A percentile compares a stretch with the other conserved stretches of the same genome.
Evolutionary conservation across 345 rosid genomes (phyloP).

Genomic region (Xanthoceras sorbifolium): DNA sequence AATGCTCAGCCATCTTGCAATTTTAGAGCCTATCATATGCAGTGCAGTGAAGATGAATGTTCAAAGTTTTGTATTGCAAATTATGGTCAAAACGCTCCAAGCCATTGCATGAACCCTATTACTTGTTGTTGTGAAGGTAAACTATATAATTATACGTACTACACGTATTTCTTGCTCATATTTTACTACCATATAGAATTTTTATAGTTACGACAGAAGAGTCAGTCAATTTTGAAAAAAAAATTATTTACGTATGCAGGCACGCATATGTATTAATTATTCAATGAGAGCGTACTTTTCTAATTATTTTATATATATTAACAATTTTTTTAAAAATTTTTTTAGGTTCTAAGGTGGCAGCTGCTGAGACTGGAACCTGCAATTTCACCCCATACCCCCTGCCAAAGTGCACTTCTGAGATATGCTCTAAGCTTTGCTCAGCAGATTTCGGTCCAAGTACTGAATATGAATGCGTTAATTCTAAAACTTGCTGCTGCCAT

Average conservation of each 20-base stretch:
- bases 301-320: too few species aligned
- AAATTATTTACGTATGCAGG: too few species aligned
- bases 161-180: too few species aligned
- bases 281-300: too few species aligned
- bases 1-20: not conserved
- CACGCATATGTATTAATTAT: too few species aligned
- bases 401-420: not conserved
- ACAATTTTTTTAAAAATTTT: too few species aligned
- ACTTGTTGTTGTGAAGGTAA: constrained; percentile 6
- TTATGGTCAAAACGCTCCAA: not conserved
- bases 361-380: not conserved
- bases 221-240: not conserved
- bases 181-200: not conserved
- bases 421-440: not conserved
- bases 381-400: not conserved
- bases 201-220: not conserved
- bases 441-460: not conserved
- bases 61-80: not conserved
- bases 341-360: too few species aligned
- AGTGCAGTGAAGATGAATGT: not conserved
- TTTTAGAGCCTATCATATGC: not conserved
- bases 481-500: not conserved
- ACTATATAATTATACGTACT: not conserved
- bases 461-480: not conserved
- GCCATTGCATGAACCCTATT: not conserved